Evolutionary conservation across 2,329 filamentous ascomycete genomes (phyloP), one percentile per base, ranked within the genome.

Genomic region (Dothistroma septosporum): DNA sequence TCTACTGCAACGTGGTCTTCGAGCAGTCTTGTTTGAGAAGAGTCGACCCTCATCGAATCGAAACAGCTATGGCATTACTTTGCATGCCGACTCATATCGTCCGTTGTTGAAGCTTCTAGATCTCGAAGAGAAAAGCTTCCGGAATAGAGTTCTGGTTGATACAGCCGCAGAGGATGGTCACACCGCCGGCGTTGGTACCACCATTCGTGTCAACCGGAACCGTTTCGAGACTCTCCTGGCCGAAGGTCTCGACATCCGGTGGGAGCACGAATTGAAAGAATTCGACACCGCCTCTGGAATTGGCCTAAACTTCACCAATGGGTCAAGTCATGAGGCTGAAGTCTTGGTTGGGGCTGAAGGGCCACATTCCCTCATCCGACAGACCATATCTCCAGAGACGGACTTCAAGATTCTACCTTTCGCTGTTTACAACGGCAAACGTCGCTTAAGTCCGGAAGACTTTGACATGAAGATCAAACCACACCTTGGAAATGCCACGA

Each of bases 41-140:
- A 69, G 66, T 28, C 53, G 66, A 4, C 28, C 35, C 3, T 65
- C 68, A 4, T 60, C 63, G 2, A 64, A 69, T 5, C 64, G 73
- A 46, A 67, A 76, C 62, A 69, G 65, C 19, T 78, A 78, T 61
- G 75, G 70, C 53, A 78, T 79, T 33, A 77, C 76, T 3, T 65
- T 79, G 2, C 68, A 75, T 41, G 61, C 68, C 7, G 64, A 64
- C 1, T 61, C 72, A 0, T 78, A 75, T 58, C 60, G 60, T 28
- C 72, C 71, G 1, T 61, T 79, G 0, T 64, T 77, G 2, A 64
- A 68, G 14, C 55, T 71, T 2, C 65, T 77, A 0, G 63, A 70
- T 6, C 64, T 76, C 2, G 70, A 74, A 3, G 73, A 75, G 44
- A 49, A 49, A 1, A 60, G 62, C 0, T 77, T 79, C 58, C 68